These are phyloP conservation scores for Gyrodon tennesseensis DNA, from an alignment of 1,284 basidiomycete species.

Conservation along the genomic window DNA sequence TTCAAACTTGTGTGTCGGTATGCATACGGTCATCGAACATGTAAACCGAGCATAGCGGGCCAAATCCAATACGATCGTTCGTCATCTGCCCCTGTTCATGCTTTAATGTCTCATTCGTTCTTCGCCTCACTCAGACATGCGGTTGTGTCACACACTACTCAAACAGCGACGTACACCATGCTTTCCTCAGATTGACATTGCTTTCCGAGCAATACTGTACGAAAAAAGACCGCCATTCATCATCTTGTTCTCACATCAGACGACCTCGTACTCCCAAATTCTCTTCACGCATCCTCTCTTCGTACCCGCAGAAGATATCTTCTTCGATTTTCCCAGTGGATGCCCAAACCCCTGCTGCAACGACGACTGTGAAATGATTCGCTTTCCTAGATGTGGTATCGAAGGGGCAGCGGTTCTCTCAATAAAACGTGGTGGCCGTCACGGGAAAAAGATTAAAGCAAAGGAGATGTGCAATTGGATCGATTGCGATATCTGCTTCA, in stretches of 20 bases:
- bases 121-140: slow-evolving; percentile 55
- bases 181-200: slow-evolving; percentile 74
- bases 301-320: slow-evolving; percentile 69
- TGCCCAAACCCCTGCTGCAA: slow-evolving; percentile 73
- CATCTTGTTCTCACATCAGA: slow-evolving; percentile 72
- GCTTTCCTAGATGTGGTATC: slow-evolving; percentile 64
- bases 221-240: slow-evolving; percentile 72
- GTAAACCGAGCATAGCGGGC: slow-evolving; percentile 64
- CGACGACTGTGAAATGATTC: slow-evolving; percentile 76
- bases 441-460: slow-evolving; percentile 51
- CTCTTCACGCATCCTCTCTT: slow-evolving; percentile 68
- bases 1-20: slow-evolving; percentile 68
- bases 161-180: slow-evolving; percentile 67
- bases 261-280: slow-evolving; percentile 74
- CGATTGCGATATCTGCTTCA: slow-evolving; percentile 63
- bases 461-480: slow-evolving; percentile 78
- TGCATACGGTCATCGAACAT: slow-evolving; percentile 58
- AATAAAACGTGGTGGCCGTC: slow-evolving; percentile 55
- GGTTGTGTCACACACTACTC: slow-evolving; percentile 61
- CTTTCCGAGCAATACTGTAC: slow-evolving; percentile 66
- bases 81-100: slow-evolving; percentile 29
- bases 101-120: slow-evolving; percentile 19
- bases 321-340: slow-evolving; percentile 70
- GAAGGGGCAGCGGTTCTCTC: slow-evolving; percentile 61
- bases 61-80: slow-evolving; percentile 67